Conservation (phyloP, 2,329 filamentous ascomycete species). For the Alternaria triticina region DNA sequence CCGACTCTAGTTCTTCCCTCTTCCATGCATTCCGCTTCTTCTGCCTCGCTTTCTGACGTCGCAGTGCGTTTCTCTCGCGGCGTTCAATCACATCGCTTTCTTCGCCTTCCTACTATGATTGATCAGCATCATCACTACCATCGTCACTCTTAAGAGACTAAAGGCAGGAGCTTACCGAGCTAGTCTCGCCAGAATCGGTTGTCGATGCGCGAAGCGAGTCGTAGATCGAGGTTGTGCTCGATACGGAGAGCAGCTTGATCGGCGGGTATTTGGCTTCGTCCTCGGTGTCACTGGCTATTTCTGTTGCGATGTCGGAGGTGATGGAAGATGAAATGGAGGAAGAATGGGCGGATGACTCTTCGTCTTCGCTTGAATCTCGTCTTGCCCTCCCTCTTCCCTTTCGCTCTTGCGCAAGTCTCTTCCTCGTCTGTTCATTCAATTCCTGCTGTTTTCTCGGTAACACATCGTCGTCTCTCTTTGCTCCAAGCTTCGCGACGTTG, state of each 20-base stretch:
- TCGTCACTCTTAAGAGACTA: no score
- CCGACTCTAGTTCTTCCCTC: background rate
- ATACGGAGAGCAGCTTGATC: background rate
- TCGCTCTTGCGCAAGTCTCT: background rate
- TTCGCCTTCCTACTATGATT: background rate
- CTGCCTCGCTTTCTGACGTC: background rate
- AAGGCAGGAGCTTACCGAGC: background rate
- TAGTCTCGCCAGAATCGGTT: background rate
- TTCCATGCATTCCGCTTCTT: background rate
- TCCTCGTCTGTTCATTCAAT: background rate
- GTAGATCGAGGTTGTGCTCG: background rate
- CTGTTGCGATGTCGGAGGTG: background rate
- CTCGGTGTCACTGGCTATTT: background rate
- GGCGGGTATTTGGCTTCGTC: background rate
- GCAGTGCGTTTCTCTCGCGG: background rate
- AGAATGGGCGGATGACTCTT: no score
- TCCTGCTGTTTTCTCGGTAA: background rate
- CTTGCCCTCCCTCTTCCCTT: background rate
- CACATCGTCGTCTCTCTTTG: background rate
- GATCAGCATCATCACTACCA: background rate
- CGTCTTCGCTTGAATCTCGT: background rate
- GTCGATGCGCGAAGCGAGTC: background rate
- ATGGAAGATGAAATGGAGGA: background rate
- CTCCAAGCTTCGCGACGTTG: background rate
- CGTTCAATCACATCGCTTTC: slow-evolving; percentile 4